Evolutionary conservation across 2,329 filamentous ascomycete genomes (phyloP), one percentile per base, ranked within the genome.

Genomic region (Myriosclerotinia duriaeana): DNA sequence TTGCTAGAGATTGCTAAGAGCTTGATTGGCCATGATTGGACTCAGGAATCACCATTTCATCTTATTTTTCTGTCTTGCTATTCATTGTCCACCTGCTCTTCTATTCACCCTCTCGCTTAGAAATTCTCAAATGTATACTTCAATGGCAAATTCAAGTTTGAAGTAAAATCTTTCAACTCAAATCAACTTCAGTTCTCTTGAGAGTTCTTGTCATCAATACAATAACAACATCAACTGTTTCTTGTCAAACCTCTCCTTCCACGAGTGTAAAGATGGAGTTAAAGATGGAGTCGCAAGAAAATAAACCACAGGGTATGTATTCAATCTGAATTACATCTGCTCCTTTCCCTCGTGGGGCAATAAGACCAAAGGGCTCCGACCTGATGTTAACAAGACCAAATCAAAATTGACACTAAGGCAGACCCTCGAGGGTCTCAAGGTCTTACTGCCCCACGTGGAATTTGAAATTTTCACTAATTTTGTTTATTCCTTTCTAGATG

Each of bases 21-120:
- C 2, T 7, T 36, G 6, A 59, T n/a, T 6, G 9, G 17, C 6
- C 30, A 59, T 17, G 14, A 22, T 59, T 48, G 40, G 0, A 15
- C 30, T 20, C 2, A 7, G 42, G 36, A 48, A 30, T 46, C 26
- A 48, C 11, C 11, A 12, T 1, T 36, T 48, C 30, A 59, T 48
- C 4, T 48, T 34, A 36, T 36, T 17, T 48, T 22, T 15, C 15
- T 8, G 30, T 30, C 22, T 20, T 36, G 11, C 9, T 11, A 44
- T 20, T 30, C 11, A 8, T 30, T 59, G 20, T 48, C 7, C 17
- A 59, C 17, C 42, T 46, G 26, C n/a, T 14, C 6, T 61, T 61
- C 14, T 50, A 61, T 61, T 61, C 55, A 59, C 58, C 26, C 8
- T 50, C 44, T 61, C 58, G 44, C 20, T 50, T 61, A 61, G 3